A percentile compares a stretch with the other conserved stretches of the same genome.
Conservation (phyloP, 1,284 basidiomycete genomes). For the Lentinula novae-zelandiae region DNA sequence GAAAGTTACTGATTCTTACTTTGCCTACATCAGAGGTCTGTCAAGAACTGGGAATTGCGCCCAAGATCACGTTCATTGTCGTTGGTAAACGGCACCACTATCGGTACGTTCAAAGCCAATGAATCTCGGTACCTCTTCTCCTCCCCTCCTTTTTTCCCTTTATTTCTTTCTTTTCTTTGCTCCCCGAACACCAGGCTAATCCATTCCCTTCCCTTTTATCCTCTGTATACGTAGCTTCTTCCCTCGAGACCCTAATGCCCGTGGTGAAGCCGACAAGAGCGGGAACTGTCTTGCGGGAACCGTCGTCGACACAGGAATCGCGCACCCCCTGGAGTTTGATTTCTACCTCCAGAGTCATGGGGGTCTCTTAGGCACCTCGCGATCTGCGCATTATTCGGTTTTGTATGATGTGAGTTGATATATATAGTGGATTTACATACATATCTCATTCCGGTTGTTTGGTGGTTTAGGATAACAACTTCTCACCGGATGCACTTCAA, state of each 20-base stretch:
- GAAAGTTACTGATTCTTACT: too few species aligned
- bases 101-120: slow-evolving; percentile 22
- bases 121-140: too few species aligned
- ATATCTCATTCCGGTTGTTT: slow-evolving; percentile 19
- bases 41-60: slow-evolving; percentile 32
- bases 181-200: too few species aligned
- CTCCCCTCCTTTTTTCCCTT: too few species aligned
- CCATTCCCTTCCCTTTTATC: too few species aligned
- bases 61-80: slow-evolving; percentile 54
- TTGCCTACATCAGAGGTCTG: slow-evolving; percentile 35
- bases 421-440: not conserved
- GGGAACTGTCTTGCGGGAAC: slow-evolving; percentile 69
- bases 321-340: slow-evolving; percentile 66
- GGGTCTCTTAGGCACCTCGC: slow-evolving; percentile 51
- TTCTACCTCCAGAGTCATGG: slow-evolving; percentile 61
- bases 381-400: slow-evolving; percentile 40
- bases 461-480: slow-evolving; percentile 40
- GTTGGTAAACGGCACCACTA: slow-evolving; percentile 51
- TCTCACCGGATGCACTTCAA: slow-evolving; percentile 41
- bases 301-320: slow-evolving; percentile 63
- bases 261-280: slow-evolving; percentile 47
- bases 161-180: too few species aligned
- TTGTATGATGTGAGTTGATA: slow-evolving; percentile 30
- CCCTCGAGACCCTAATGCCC: slow-evolving; percentile 25
- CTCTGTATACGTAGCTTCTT: slow-evolving; percentile 42